Percentiles rank a stretch among this genome's conserved stretches.
Evolutionary conservation across 2,329 filamentous ascomycete species (phyloP).

Genomic region (Cladosporium phlei): DNA sequence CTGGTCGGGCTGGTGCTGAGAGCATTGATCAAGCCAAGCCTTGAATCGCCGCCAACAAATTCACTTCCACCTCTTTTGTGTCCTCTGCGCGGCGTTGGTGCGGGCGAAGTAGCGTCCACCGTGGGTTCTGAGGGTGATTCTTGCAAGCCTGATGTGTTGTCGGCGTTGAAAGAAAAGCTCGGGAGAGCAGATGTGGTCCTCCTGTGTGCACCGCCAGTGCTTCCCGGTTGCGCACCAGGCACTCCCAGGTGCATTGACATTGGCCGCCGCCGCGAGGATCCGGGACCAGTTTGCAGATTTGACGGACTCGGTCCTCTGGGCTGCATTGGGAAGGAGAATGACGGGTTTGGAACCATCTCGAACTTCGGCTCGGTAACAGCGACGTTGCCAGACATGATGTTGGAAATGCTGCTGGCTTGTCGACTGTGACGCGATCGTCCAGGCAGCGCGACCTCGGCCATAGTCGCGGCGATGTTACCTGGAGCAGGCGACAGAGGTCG

Average conservation of each 20-base stretch:
- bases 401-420: constrained; percentile 36
- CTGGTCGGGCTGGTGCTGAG: constrained; percentile 69
- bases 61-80: constrained; percentile 79
- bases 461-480: constrained; percentile 15
- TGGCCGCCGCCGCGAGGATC: constrained; percentile 23
- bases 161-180: constrained; percentile 47
- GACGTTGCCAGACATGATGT: constrained; percentile 28
- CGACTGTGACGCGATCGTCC: constrained; percentile 24
- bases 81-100: constrained; percentile 53
- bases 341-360: constrained; percentile 45
- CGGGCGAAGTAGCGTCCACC: constrained; percentile 29
- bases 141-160: constrained; percentile 33
- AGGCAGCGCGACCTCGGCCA: constrained; percentile 26
- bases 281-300: constrained; percentile 8
- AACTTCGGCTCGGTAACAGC: constrained; percentile 19
- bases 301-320: constrained; percentile 26
- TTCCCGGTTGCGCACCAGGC: constrained; percentile 33
- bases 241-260: constrained; percentile 32
- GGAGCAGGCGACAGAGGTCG: no score
- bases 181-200: constrained; percentile 42
- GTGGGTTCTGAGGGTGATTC: constrained; percentile 37
- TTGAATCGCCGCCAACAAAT: constrained; percentile 70
- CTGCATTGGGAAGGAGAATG: constrained; percentile 46
- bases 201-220: constrained; percentile 33
- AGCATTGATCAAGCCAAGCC: constrained; percentile 48